Evolutionary conservation across 371 early-diverging fungal species (phyloP).

Genomic region (Polyrhizophydium stewartii): DNA sequence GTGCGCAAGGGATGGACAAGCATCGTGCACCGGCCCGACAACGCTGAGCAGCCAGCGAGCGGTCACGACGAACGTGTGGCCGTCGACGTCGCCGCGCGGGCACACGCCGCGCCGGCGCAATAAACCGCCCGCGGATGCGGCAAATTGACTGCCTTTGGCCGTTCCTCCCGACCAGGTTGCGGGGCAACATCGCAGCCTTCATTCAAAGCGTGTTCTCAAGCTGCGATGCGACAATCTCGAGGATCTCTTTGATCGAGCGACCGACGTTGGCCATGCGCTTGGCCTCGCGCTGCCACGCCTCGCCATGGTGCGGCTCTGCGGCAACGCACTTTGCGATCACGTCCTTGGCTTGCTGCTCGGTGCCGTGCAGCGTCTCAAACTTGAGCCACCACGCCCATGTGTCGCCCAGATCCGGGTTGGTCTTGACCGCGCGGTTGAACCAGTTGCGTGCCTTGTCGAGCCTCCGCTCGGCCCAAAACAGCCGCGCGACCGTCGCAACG

Average conservation of each 20-base stretch:
- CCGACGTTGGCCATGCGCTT: conserved; percentile 74
- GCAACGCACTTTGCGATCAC: conserved; percentile 66
- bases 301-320: conserved; percentile 89
- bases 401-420: conserved; percentile 87
- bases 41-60: too few species aligned
- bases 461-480: conserved; percentile 92
- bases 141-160: too few species aligned
- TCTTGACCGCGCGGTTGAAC: conserved; percentile 81
- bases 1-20: conserved; percentile 54
- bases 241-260: conserved; percentile 59
- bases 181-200: too few species aligned
- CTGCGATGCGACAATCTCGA: conserved; percentile 56
- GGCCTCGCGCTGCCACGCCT: conserved; percentile 74
- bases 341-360: conserved; percentile 34
- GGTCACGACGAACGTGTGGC: too few species aligned
- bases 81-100: too few species aligned
- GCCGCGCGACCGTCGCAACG: conserved; percentile 81
- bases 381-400: conserved; percentile 93
- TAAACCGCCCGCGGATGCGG: too few species aligned
- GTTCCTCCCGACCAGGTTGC: too few species aligned
- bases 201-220: conserved; percentile 16
- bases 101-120: too few species aligned
- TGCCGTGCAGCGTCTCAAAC: conserved; percentile 82
- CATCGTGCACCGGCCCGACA: conserved; percentile 23
- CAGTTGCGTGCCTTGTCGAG: conserved; percentile 89